These are phyloP conservation scores for Xylaria scruposa DNA, from an alignment of 495 filamentous ascomycete species.

Conservation along the genomic window DNA sequence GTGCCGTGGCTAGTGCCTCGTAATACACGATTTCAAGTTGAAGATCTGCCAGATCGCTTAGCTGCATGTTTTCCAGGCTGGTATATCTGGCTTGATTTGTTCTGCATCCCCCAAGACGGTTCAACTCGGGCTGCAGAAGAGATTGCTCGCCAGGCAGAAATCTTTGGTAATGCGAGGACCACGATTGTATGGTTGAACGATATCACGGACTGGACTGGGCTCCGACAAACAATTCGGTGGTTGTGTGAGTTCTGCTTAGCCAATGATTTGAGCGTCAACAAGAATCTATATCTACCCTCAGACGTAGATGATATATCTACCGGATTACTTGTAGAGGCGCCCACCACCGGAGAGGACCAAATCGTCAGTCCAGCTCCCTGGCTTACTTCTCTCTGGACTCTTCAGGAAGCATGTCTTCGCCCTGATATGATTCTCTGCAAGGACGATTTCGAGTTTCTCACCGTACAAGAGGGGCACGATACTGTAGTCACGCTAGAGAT, in stretches of 20 bases:
- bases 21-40: not conserved
- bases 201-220: not conserved
- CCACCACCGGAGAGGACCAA: not conserved
- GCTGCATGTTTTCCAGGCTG: not conserved
- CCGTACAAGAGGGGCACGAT: not conserved
- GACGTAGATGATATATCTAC: not conserved
- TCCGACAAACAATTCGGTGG: not conserved
- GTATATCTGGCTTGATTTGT: not conserved
- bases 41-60: not conserved
- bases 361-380: not conserved
- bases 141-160: not conserved
- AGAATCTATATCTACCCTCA: not conserved
- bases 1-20: not conserved
- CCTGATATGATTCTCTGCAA: not conserved
- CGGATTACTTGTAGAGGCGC: not conserved
- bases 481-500: not conserved
- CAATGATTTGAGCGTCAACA: not conserved
- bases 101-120: not conserved
- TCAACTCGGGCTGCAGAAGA: not conserved
- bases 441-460: not conserved
- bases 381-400: not conserved
- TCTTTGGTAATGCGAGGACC: not conserved
- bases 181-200: not conserved
- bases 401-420: not conserved
- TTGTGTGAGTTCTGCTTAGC: not conserved